Evolutionary conservation across 192 early-diverging fungal species (phyloP).

Genomic region (Rhizophagus sp.): DNA sequence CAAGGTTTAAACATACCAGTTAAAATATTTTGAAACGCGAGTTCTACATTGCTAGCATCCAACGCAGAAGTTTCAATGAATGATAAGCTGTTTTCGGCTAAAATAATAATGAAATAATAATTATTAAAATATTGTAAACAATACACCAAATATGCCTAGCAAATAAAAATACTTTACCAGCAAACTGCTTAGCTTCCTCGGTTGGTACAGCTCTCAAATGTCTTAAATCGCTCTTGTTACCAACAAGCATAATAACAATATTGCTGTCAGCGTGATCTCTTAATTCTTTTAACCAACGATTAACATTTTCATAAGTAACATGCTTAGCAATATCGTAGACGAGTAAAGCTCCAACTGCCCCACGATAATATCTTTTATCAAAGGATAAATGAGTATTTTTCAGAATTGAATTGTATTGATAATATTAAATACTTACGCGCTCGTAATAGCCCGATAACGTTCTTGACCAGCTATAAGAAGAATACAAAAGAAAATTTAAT

Average conservation of each 20-base stretch:
- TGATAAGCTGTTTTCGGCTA: slow-evolving; percentile 87
- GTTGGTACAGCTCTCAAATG: slow-evolving; percentile 95
- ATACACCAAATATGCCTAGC: neutral
- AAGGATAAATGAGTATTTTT: neutral
- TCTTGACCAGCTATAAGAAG: slow-evolving; percentile 57
- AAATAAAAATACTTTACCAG: slow-evolving; percentile 54
- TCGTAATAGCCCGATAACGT: slow-evolving; percentile 86
- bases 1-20: slow-evolving; percentile 63
- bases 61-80: slow-evolving; percentile 99
- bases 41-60: slow-evolving; percentile 95
- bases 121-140: neutral
- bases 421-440: slow-evolving; percentile 44
- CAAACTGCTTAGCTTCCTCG: slow-evolving; percentile 98
- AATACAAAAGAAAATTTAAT: slow-evolving; percentile 16
- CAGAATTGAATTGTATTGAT: neutral
- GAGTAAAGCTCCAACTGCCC: slow-evolving; percentile 94
- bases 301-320: slow-evolving; percentile 92
- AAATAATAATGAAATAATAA: neutral
- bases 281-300: slow-evolving; percentile 97
- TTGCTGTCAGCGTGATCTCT: slow-evolving; percentile 96
- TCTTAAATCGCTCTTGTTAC: slow-evolving; percentile 98
- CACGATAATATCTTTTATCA: slow-evolving; percentile 83
- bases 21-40: slow-evolving; percentile 93
- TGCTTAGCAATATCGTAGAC: slow-evolving; percentile 99
- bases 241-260: slow-evolving; percentile 99